A percentile compares a stretch with the other conserved stretches of the same genome.
These are phyloP conservation scores for Chenopodium album DNA, from an alignment of 148 eudicot species.

Conservation along the genomic window DNA sequence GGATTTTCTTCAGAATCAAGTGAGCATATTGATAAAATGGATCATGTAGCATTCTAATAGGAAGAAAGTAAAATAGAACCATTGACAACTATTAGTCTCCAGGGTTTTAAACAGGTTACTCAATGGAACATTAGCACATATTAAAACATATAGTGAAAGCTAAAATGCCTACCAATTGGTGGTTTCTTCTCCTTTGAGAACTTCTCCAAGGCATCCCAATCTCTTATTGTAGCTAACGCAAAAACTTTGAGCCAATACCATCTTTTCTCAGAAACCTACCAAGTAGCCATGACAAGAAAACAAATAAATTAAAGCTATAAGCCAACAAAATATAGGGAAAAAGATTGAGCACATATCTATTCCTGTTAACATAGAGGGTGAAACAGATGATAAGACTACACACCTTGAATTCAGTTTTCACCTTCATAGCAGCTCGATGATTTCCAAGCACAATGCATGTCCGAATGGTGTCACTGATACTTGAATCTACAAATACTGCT, in stretches of 20 bases:
- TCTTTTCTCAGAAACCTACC: slow-evolving; percentile 88
- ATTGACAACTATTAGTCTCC: not conserved
- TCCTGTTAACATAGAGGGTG: not conserved
- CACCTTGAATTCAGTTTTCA: slow-evolving; percentile 89
- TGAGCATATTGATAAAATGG: not conserved
- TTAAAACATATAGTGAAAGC: not conserved
- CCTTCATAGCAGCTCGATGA: slow-evolving; percentile 84
- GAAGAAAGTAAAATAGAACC: not conserved
- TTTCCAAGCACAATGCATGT: slow-evolving; percentile 96
- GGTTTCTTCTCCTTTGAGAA: slow-evolving; percentile 97
- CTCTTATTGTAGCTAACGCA: slow-evolving; percentile 91
- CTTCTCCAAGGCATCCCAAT: slow-evolving; percentile 95
- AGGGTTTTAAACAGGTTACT: not conserved
- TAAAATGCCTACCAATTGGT: slow-evolving; percentile 64
- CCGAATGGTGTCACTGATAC: slow-evolving; percentile 96
- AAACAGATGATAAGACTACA: slow-evolving; percentile 14
- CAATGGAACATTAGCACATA: not conserved
- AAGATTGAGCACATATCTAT: not conserved
- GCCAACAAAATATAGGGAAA: not conserved
- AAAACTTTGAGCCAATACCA: slow-evolving; percentile 99
- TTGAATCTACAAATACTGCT: slow-evolving; percentile 93
- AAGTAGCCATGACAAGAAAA: slow-evolving; percentile 16
- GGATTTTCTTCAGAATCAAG: not conserved
- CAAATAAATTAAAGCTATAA: not conserved
- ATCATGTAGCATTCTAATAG: not conserved